A percentile compares a stretch with the other conserved stretches of the same genome.
Conservation (phyloP, 2,329 filamentous ascomycete species). For the Botrytis galanthina region DNA sequence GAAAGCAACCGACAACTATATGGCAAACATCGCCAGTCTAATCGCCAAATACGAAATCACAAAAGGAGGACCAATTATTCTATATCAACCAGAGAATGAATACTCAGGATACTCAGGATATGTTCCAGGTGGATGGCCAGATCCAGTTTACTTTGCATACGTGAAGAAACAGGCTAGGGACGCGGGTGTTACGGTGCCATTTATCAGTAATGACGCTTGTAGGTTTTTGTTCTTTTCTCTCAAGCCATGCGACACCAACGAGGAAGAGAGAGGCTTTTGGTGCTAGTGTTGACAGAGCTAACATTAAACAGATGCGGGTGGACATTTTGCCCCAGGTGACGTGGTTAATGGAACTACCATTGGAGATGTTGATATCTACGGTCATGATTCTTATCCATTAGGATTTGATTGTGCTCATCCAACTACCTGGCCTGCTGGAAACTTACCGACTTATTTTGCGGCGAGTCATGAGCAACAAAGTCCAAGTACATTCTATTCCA, state of each 20-base stretch:
- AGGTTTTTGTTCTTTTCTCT: conserved; percentile 18
- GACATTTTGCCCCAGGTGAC: conserved; percentile 35
- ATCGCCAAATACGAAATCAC: conserved; percentile 78
- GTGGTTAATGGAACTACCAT: conserved; percentile 33
- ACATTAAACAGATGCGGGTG: conserved; percentile 26
- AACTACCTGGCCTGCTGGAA: conserved; percentile 55
- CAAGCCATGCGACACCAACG: neutral
- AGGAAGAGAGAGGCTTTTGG: neutral
- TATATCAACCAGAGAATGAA: conserved; percentile 81
- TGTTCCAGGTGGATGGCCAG: conserved; percentile 55
- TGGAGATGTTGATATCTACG: conserved; percentile 39
- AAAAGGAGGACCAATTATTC: conserved; percentile 75
- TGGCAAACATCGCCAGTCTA: conserved; percentile 55
- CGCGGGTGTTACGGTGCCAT: conserved; percentile 69
- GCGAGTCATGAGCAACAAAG: conserved; percentile 57
- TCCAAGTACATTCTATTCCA: conserved; percentile 62
- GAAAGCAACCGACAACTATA: conserved; percentile 63
- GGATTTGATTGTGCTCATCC: conserved; percentile 48
- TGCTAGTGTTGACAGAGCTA: neutral
- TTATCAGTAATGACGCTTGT: conserved; percentile 71
- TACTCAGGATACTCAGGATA: conserved; percentile 55
- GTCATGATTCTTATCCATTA: conserved; percentile 45
- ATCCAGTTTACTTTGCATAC: conserved; percentile 67
- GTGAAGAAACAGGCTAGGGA: conserved; percentile 66
- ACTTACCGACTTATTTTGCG: conserved; percentile 56